A percentile compares a stretch with the other conserved stretches of the same genome.
These are phyloP conservation scores for Ceratocystis cubensis DNA, from an alignment of 2,329 filamentous ascomycete species.

Conservation along the genomic window DNA sequence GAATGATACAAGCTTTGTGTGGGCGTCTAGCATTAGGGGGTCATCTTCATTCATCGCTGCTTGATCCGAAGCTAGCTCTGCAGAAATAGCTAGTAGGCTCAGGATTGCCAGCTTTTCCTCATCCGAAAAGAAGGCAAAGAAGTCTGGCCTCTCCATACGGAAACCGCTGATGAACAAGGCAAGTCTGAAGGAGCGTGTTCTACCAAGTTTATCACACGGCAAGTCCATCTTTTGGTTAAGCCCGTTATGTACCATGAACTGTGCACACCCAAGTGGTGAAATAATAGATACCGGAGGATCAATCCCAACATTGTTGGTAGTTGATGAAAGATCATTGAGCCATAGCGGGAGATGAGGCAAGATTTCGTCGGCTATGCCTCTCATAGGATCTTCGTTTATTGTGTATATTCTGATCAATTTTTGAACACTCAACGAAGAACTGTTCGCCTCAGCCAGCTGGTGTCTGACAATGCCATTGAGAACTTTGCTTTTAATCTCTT, in stretches of 20 bases:
- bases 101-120: background rate
- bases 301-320: constrained; percentile 38
- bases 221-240: constrained; percentile 56
- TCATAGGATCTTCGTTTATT: background rate
- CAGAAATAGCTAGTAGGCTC: constrained; percentile 30
- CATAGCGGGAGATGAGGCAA: constrained; percentile 47
- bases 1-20: background rate
- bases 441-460: background rate
- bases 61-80: background rate
- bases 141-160: background rate
- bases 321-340: constrained; percentile 44
- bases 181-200: constrained; percentile 63
- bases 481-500: background rate
- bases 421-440: background rate
- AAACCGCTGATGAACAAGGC: constrained; percentile 40
- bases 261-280: constrained; percentile 56
- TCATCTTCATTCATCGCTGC: background rate
- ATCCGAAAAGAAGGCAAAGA: background rate
- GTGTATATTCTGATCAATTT: constrained; percentile 30
- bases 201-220: constrained; percentile 52
- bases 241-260: constrained; percentile 52
- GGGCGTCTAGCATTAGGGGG: background rate
- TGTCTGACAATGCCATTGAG: background rate
- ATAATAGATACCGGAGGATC: constrained; percentile 60
- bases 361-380: background rate